Base-by-base conservation (phyloP, 768 basidiomycete genomes). In the Suillus hirtellus region DNA sequence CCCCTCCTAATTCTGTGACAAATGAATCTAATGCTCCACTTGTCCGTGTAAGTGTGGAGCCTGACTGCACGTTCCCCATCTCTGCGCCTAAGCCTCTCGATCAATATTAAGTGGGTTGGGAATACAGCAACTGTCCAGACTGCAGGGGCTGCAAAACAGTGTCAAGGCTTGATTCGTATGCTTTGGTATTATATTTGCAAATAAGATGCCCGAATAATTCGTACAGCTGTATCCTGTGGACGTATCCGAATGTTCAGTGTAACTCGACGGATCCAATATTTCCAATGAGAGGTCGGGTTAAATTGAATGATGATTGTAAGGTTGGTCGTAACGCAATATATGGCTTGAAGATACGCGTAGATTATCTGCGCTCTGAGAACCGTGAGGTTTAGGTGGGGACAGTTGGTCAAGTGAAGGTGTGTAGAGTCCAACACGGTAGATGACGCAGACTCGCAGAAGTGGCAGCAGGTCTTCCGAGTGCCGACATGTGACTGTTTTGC, bases 1-100 rank as follows among this genome's bases (percentile, higher is more conserved):
- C 95, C 3, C 83, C 83, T 12, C 91, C 90, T 27, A 99, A 83
- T 72, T 99, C 96, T 2, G 89, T 83, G 15, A 99, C 89, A 72
- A 93, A 96, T 2, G 92, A 94, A 76, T 97, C 95, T 64, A 96
- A 80, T 15, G 94, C 92, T 35, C 89, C 90, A 7, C 84, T 86
- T 1, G 89, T 87, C 63, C 91, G 85, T 61, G 89, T 88, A 66
- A 92, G 77, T 5, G 86, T 82, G 12, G 86, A 86, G 27, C 86
- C 85, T 4, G 91, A 89, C 65, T 92, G 87, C 37, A 81, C 82
- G 72, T 94, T 93, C 24, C 93, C 93, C 93, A 95, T 93, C n/a
- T 42, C 38, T 58, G 17, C 6, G 14, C 9, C 40, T 7, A 40
- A 24, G 21, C 1, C 9, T 24, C 37, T 40, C 8, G 24, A 40